Conservation (phyloP, 106 monocot genomes). For the Alisma plantagoaquatica region DNA sequence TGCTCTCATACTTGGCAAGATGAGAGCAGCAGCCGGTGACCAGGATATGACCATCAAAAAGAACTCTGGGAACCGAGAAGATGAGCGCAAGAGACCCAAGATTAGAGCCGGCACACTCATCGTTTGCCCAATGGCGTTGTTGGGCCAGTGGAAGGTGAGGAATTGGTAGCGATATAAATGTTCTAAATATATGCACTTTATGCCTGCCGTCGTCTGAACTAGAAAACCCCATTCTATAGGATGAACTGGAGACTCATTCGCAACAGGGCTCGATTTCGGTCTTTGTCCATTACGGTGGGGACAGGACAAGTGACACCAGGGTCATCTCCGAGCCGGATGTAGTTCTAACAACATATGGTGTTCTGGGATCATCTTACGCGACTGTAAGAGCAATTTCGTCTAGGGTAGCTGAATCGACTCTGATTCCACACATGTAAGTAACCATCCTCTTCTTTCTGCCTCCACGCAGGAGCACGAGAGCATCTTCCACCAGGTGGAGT, state of each 20-base stretch:
- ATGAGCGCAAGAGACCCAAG: not conserved
- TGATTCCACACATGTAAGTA: no score
- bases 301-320: slow-evolving; percentile 40
- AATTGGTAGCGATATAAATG: no score
- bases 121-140: slow-evolving; percentile 89
- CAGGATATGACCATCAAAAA: slow-evolving; percentile 5
- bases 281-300: slow-evolving; percentile 86
- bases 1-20: slow-evolving; percentile 52
- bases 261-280: slow-evolving; percentile 52
- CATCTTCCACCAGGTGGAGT: slow-evolving; percentile 65
- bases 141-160: slow-evolving; percentile 93
- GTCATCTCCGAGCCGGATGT: slow-evolving; percentile 49
- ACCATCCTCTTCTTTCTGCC: no score
- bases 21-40: slow-evolving; percentile 30
- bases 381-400: no score
- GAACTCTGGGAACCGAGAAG: not conserved
- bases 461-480: no score
- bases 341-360: slow-evolving; percentile 86
- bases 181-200: no score
- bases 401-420: no score
- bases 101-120: slow-evolving; percentile 80
- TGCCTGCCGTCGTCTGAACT: no score
- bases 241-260: slow-evolving; percentile 75
- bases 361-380: slow-evolving; percentile 42
- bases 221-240: slow-evolving; percentile 32